phyloP scores from a whole-genome alignment of 2,329 filamentous ascomycete species.

The Scedosporium boydii region DNA sequence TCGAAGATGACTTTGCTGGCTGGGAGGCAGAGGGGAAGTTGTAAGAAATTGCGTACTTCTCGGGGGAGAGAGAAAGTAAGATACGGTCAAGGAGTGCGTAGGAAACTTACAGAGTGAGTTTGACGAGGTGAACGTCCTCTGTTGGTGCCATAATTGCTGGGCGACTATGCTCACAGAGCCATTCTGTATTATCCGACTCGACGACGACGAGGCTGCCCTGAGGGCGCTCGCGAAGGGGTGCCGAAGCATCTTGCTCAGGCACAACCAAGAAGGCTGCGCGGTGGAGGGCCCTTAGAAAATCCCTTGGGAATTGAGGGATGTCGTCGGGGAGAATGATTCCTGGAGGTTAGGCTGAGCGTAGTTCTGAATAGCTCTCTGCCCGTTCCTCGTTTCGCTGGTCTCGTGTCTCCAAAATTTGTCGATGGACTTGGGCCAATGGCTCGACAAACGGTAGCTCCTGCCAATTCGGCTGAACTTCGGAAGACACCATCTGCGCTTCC shows the following conservation, averaged over 20 bases:
- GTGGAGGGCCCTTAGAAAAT: too few species aligned
- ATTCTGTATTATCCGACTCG: background rate
- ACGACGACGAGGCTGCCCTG: background rate
- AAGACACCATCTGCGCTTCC: background rate
- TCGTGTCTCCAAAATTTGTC: background rate
- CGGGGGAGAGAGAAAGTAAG: background rate
- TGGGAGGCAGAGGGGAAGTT: background rate
- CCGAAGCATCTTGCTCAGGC: background rate
- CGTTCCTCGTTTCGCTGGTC: background rate
- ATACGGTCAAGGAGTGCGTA: background rate
- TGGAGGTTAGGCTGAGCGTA: too few species aligned
- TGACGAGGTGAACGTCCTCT: background rate
- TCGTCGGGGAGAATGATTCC: too few species aligned
- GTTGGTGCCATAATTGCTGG: background rate
- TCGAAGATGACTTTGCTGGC: constrained; percentile 32
- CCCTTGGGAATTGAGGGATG: too few species aligned
- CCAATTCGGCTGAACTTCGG: constrained; percentile 1
- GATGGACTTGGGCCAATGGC: constrained; percentile 37
- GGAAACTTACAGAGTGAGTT: background rate
- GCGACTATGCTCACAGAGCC: background rate
- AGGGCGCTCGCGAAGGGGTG: background rate
- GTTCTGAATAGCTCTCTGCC: too few species aligned
- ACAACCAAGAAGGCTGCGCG: background rate
- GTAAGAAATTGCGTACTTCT: background rate
- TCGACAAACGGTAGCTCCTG: background rate